phyloP scores from a whole-genome alignment of 495 filamentous ascomycete species.

The Mytilinidion resinicola region DNA sequence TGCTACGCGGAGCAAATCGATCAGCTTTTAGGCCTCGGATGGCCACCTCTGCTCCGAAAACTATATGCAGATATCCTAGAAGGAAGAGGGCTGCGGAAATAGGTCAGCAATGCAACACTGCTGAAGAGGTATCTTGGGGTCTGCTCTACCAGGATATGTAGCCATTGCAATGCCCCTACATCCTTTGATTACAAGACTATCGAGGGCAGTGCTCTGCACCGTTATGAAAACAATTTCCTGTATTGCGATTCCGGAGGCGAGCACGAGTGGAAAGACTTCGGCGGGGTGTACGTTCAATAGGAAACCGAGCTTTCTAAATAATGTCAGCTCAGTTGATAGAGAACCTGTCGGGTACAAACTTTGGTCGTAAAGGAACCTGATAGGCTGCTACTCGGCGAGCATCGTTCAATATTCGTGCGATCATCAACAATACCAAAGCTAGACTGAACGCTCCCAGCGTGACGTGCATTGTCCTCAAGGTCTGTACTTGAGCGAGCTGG shows the following conservation, averaged over 20 bases:
- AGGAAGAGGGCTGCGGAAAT: constrained; percentile 22
- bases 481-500: constrained; percentile 20
- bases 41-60: constrained; percentile 28
- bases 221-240: constrained; percentile 29
- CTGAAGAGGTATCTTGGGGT: too few species aligned
- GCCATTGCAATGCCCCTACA: constrained; percentile 25
- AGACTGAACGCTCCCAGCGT: constrained; percentile 28
- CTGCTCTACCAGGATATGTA: constrained; percentile 24
- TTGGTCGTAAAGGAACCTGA: constrained; percentile 13
- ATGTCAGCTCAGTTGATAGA: neutral
- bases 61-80: constrained; percentile 20
- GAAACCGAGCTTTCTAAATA: constrained; percentile 18
- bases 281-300: constrained; percentile 25
- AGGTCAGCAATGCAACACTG: too few species aligned
- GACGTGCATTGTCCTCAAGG: constrained; percentile 27
- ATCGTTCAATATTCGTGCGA: constrained; percentile 26
- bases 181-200: constrained; percentile 20
- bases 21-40: constrained; percentile 15
- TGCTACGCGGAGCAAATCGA: constrained; percentile 26
- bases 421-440: constrained; percentile 15
- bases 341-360: constrained; percentile 5
- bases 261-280: constrained; percentile 28
- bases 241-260: constrained; percentile 25
- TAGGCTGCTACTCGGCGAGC: constrained; percentile 17
- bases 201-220: constrained; percentile 27